Percentiles rank a stretch among this genome's conserved stretches.
Conservation (phyloP, 345 rosid genomes). For the Hibiscus tridactylites region DNA sequence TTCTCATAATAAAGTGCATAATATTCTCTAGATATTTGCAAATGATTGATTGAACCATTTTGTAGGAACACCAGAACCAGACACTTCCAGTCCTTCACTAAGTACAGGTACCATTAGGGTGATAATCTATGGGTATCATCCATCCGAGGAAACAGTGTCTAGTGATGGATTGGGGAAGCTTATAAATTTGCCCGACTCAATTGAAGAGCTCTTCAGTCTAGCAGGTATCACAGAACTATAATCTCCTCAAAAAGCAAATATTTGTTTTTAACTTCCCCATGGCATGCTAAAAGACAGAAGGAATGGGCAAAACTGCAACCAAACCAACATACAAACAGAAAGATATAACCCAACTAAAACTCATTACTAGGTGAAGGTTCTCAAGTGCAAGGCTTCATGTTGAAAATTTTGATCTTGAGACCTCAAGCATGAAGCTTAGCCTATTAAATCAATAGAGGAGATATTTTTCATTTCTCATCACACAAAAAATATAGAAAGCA, state of each 20-base stretch:
- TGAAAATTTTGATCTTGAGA: background rate
- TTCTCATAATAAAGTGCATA: conserved; percentile 1
- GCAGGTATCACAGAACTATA: conserved; percentile 49
- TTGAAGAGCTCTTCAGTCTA: conserved; percentile 52
- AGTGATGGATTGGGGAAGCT: conserved; percentile 46
- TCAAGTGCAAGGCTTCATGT: background rate
- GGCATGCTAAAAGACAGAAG: background rate
- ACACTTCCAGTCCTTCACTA: conserved; percentile 18
- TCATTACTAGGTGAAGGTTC: background rate
- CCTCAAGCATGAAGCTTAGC: background rate
- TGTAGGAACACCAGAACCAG: conserved; percentile 33
- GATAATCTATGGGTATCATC: conserved; percentile 67
- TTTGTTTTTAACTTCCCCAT: background rate
- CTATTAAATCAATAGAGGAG: background rate
- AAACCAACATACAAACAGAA: background rate
- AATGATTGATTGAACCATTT: conserved; percentile 2
- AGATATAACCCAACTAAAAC: background rate
- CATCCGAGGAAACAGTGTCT: conserved; percentile 30
- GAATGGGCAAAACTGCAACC: background rate
- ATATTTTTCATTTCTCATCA: background rate
- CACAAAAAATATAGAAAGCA: background rate
- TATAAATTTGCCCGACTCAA: conserved; percentile 59
- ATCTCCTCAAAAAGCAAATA: background rate
- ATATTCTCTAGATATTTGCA: background rate
- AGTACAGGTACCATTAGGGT: conserved; percentile 40